Evolutionary conservation across 2,329 filamentous ascomycete genomes (phyloP).

Genomic region (Rutstroemia sp.): DNA sequence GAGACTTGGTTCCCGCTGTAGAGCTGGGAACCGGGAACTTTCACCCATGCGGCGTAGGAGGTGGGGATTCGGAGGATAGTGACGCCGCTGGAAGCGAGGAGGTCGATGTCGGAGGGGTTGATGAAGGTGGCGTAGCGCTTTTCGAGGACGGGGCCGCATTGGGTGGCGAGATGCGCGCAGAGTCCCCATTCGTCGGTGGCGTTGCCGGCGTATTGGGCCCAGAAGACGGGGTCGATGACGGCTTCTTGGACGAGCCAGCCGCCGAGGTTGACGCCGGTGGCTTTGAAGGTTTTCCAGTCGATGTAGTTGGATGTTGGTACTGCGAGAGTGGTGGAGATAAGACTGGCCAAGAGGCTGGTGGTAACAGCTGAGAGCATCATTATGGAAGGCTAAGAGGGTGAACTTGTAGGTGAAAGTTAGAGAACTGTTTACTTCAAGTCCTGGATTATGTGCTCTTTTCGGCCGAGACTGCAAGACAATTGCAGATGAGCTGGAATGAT

Average conservation of each 20-base stretch:
- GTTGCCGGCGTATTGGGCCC: background rate
- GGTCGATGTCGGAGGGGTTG: conserved; percentile 17
- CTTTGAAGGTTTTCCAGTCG: background rate
- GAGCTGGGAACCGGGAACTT: conserved; percentile 28
- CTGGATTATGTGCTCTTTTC: too few species aligned
- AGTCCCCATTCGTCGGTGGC: conserved; percentile 30
- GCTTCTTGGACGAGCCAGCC: background rate
- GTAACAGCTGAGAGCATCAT: too few species aligned
- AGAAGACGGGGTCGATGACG: background rate
- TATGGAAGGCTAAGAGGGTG: too few species aligned
- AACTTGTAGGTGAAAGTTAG: too few species aligned
- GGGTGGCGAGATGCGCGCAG: conserved; percentile 26
- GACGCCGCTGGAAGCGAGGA: conserved; percentile 31
- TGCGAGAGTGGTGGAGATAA: too few species aligned
- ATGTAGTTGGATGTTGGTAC: background rate
- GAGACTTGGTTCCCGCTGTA: conserved; percentile 30
- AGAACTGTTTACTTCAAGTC: too few species aligned
- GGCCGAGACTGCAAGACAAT: too few species aligned
- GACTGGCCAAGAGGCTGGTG: too few species aligned
- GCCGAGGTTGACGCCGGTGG: background rate
- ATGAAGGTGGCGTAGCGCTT: conserved; percentile 28
- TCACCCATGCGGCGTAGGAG: conserved; percentile 28
- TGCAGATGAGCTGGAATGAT: too few species aligned
- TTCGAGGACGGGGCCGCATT: conserved; percentile 28
- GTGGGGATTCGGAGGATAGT: conserved; percentile 19